Evolutionary conservation across 176 grass and related monocot species (phyloP).

Genomic region (Aechmea fasciata): DNA sequence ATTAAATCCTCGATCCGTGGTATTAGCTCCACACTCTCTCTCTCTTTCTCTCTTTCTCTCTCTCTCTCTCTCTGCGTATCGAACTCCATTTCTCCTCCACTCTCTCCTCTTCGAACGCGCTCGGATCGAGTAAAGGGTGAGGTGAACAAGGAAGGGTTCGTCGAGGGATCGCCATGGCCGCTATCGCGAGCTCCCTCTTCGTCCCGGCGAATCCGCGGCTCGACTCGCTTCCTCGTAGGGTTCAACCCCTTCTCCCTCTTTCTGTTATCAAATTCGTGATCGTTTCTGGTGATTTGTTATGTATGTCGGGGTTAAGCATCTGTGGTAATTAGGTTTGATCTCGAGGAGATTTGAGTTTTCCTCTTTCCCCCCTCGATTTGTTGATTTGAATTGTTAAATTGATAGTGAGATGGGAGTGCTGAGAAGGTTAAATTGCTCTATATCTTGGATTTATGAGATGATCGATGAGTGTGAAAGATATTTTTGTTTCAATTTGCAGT

Average conservation of each 20-base stretch:
- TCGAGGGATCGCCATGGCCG: constrained; percentile 1
- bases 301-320: background rate
- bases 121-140: background rate
- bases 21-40: too few species aligned
- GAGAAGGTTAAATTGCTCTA: too few species aligned
- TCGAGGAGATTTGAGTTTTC: background rate
- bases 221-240: background rate
- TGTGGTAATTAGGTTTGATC: background rate
- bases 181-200: background rate
- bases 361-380: background rate
- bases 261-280: background rate
- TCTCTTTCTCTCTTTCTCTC: background rate
- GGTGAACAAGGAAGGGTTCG: background rate
- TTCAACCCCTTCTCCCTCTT: background rate
- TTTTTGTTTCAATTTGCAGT: too few species aligned
- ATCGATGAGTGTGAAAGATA: too few species aligned
- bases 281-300: background rate
- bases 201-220: background rate
- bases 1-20: too few species aligned
- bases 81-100: background rate
- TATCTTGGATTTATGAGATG: too few species aligned
- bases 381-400: too few species aligned
- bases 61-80: background rate
- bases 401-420: too few species aligned
- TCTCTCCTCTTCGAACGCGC: background rate